phyloP scores from a whole-genome alignment of 2,329 filamentous ascomycete genomes.

The Monilinia laxa region DNA sequence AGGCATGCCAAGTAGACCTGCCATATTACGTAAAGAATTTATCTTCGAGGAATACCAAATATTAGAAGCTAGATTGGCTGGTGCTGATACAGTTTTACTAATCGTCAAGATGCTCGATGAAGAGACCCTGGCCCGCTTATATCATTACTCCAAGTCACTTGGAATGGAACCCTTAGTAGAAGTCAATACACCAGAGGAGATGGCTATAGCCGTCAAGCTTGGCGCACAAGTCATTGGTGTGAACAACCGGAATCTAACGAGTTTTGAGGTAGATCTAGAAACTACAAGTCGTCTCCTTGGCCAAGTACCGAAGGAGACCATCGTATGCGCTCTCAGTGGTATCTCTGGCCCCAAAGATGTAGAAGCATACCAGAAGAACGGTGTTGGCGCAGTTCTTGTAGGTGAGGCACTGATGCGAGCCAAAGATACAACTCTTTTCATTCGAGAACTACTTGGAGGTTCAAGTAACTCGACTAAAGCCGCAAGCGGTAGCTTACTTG shows the following conservation, averaged over 20 bases:
- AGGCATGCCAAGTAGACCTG: conserved; percentile 88
- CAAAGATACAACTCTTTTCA: conserved; percentile 77
- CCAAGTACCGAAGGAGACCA: conserved; percentile 79
- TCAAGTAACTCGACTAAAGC: conserved; percentile 40
- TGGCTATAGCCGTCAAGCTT: conserved; percentile 80
- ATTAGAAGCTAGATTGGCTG: conserved; percentile 85
- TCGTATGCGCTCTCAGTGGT: conserved; percentile 91
- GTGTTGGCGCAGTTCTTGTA: conserved; percentile 89
- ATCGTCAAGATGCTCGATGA: conserved; percentile 97
- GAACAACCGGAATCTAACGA: conserved; percentile 95
- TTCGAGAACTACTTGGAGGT: conserved; percentile 75
- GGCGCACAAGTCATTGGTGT: conserved; percentile 92
- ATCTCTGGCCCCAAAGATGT: conserved; percentile 90
- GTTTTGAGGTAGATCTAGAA: conserved; percentile 91
- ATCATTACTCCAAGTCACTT: conserved; percentile 82
- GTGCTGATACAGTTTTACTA: conserved; percentile 89
- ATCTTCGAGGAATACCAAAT: conserved; percentile 99
- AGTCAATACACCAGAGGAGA: conserved; percentile 92
- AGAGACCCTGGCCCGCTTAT: conserved; percentile 71
- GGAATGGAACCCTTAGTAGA: conserved; percentile 98
- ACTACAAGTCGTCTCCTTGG: conserved; percentile 87
- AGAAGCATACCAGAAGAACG: conserved; percentile 79
- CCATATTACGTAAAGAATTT: conserved; percentile 92
- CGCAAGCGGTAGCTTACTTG: conserved; percentile 56
- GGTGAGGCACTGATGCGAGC: conserved; percentile 96